A percentile compares a stretch with the other conserved stretches of the same genome.
Conservation (phyloP, 176 grass and related monocot genomes). For the Oryza glumipatula region DNA sequence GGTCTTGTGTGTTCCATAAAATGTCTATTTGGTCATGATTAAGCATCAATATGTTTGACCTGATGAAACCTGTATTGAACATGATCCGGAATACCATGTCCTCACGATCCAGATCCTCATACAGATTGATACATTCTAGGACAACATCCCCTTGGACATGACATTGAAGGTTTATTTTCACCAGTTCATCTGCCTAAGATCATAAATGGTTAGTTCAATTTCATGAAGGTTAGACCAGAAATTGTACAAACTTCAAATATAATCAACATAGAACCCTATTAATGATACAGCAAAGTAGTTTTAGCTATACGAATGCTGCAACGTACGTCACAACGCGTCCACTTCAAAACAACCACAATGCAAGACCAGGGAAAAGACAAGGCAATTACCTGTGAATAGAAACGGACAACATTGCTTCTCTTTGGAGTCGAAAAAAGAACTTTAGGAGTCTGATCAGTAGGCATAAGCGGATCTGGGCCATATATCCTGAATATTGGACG, state of each 20-base stretch:
- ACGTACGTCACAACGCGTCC: background rate
- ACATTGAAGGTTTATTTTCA: slow-evolving; percentile 84
- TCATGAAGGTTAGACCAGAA: slow-evolving; percentile 7
- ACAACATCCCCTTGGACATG: slow-evolving; percentile 95
- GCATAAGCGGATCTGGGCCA: slow-evolving; percentile 80
- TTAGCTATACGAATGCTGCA: slow-evolving; percentile 7
- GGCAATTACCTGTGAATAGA: slow-evolving; percentile 79
- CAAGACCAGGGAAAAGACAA: slow-evolving; percentile 17
- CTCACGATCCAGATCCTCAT: slow-evolving; percentile 74
- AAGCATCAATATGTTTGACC: slow-evolving; percentile 86
- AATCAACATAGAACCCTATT: slow-evolving; percentile 5
- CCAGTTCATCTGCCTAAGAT: slow-evolving; percentile 82
- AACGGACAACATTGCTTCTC: slow-evolving; percentile 58
- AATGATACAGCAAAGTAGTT: slow-evolving; percentile 1
- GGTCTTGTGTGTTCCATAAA: slow-evolving; percentile 68
- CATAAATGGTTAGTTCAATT: slow-evolving; percentile 30
- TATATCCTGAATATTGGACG: slow-evolving; percentile 89
- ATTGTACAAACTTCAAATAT: slow-evolving; percentile 33
- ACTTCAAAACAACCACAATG: slow-evolving; percentile 4
- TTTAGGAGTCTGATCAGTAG: slow-evolving; percentile 69
- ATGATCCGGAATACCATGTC: slow-evolving; percentile 84
- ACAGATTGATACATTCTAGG: slow-evolving; percentile 76
- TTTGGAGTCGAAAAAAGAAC: slow-evolving; percentile 92
- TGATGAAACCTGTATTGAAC: slow-evolving; percentile 93
- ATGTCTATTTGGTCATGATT: slow-evolving; percentile 81